Evolutionary conservation across 345 rosid species (phyloP).

Genomic region (Gossypium raimondii): DNA sequence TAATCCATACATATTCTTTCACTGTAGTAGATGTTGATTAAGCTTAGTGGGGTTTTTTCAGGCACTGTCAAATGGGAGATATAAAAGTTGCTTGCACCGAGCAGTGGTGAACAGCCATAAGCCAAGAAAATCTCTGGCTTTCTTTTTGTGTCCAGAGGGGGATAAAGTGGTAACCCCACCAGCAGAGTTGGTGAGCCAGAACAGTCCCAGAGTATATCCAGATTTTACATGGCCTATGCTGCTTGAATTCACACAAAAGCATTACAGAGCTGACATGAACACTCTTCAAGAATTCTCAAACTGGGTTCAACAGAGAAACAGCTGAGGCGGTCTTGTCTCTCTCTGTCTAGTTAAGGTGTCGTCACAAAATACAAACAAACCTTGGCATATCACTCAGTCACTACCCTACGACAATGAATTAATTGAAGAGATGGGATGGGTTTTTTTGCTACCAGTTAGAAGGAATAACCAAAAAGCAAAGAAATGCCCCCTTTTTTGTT

Average conservation of each 20-base stretch:
- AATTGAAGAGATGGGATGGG: constrained; percentile 2
- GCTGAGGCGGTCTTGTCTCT: constrained; percentile 17
- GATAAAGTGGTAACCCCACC: constrained; percentile 86
- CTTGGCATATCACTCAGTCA: background rate
- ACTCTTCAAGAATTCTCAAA: constrained; percentile 61
- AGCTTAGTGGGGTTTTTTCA: constrained; percentile 14
- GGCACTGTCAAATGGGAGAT: constrained; percentile 87
- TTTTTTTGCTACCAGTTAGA: constrained; percentile 8
- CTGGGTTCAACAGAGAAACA: constrained; percentile 50
- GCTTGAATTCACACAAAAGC: constrained; percentile 80
- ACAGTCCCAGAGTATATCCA: constrained; percentile 62
- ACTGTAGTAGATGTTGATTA: background rate
- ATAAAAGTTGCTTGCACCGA: constrained; percentile 89
- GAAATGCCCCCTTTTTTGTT: constrained; percentile 13
- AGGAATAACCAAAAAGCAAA: constrained; percentile 16
- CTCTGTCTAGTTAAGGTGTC: background rate
- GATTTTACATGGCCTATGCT: constrained; percentile 85
- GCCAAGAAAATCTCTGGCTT: constrained; percentile 88
- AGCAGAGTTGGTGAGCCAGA: constrained; percentile 46
- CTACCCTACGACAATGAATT: background rate
- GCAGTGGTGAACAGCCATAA: constrained; percentile 85
- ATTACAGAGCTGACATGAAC: constrained; percentile 87
- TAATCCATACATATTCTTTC: background rate
- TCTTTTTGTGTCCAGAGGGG: constrained; percentile 78
- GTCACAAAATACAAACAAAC: background rate